Evolutionary conservation across 2,329 filamentous ascomycete genomes (phyloP).

Genomic region (Epichloe festucae): DNA sequence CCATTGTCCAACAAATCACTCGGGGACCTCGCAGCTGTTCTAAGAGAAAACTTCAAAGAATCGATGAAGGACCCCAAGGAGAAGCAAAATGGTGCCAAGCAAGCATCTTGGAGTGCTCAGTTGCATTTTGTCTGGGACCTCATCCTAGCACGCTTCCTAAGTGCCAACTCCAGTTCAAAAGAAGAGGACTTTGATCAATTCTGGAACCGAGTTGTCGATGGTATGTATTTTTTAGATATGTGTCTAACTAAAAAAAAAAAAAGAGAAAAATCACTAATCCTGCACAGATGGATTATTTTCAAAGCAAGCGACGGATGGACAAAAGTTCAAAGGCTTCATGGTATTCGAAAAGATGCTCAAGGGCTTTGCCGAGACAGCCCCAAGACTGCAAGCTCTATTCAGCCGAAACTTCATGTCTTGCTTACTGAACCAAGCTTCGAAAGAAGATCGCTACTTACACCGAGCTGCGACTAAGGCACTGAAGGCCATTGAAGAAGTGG

Average conservation of each 20-base stretch:
- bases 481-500: constrained; percentile 54
- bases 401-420: constrained; percentile 73
- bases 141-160: constrained; percentile 46
- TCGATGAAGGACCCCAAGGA: constrained; percentile 32
- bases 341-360: constrained; percentile 67
- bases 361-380: constrained; percentile 30
- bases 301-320: constrained; percentile 66
- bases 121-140: constrained; percentile 82
- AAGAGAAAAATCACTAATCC: constrained; percentile 11
- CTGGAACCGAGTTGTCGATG: constrained; percentile 78
- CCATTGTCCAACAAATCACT: constrained; percentile 60
- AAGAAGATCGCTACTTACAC: constrained; percentile 67
- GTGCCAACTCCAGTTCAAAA: constrained; percentile 20
- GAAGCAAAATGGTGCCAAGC: constrained; percentile 36
- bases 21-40: constrained; percentile 55
- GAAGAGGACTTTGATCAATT: constrained; percentile 55
- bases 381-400: constrained; percentile 50
- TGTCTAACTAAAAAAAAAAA: background rate
- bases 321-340: constrained; percentile 86
- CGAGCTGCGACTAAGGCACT: constrained; percentile 64
- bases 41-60: constrained; percentile 60
- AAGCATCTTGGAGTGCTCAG: constrained; percentile 66
- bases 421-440: constrained; percentile 69
- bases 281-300: constrained; percentile 67
- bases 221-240: constrained; percentile 34